A percentile compares a stretch with the other conserved stretches of the same genome.
These are phyloP conservation scores for Umbelopsis sp. DNA, from an alignment of 192 early-diverging fungal genomes.

Conservation along the genomic window DNA sequence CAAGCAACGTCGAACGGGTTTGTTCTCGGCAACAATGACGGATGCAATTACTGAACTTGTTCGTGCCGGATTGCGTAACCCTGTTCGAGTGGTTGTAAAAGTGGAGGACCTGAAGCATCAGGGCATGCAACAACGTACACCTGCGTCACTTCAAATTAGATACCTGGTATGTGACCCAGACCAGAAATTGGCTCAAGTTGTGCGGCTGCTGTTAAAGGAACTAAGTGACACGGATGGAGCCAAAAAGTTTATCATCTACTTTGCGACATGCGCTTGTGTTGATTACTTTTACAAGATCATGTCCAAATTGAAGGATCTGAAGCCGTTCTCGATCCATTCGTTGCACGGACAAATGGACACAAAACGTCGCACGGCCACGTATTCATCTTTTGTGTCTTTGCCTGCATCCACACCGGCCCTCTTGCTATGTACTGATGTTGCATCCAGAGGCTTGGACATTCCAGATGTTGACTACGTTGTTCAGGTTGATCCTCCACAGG, in stretches of 20 bases:
- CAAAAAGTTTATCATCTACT: conserved; percentile 92
- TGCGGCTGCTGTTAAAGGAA: conserved; percentile 62
- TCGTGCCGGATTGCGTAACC: conserved; percentile 88
- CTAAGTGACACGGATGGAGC: conserved; percentile 33
- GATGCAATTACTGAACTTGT: conserved; percentile 85
- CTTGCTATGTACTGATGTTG: conserved; percentile 94
- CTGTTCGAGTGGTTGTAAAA: conserved; percentile 86
- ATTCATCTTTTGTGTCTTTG: conserved; percentile 69
- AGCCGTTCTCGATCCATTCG: conserved; percentile 63
- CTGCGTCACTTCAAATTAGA: conserved; percentile 63
- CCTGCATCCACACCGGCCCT: conserved; percentile 70
- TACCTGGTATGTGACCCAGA: conserved; percentile 81
- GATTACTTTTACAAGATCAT: conserved; percentile 88
- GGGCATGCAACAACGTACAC: conserved; percentile 54
- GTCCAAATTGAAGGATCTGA: conserved; percentile 47
- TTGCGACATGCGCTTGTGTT: conserved; percentile 93
- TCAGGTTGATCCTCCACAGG: conserved; percentile 94
- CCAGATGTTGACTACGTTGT: conserved; percentile 95
- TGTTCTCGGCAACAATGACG: conserved; percentile 97
- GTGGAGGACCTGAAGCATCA: conserved; percentile 70
- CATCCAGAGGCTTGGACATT: conserved; percentile 93
- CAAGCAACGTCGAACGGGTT: conserved; percentile 92
- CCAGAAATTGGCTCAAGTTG: conserved; percentile 79
- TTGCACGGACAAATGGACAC: conserved; percentile 95
- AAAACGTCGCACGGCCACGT: conserved; percentile 82